Conservation (phyloP, 768 basidiomycete genomes). For the Paxillus ammoniavirescens region DNA sequence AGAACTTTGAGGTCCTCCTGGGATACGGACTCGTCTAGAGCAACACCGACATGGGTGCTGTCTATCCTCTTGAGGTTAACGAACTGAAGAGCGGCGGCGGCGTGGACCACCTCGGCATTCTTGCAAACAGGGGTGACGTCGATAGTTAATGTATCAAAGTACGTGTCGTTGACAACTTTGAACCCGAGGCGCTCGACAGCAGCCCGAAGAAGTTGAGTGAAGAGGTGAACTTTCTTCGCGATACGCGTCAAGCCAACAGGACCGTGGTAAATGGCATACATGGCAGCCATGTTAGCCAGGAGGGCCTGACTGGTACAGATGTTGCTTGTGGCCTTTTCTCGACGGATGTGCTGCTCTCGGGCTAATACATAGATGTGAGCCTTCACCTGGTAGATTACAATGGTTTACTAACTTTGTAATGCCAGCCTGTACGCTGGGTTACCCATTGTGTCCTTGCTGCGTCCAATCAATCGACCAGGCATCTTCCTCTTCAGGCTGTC, state of each 20-base stretch:
- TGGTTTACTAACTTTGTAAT: conserved; percentile 74
- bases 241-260: conserved; percentile 82
- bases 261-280: conserved; percentile 98
- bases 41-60: conserved; percentile 75
- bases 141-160: conserved; percentile 91
- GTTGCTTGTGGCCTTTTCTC: conserved; percentile 97
- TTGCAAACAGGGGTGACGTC: conserved; percentile 61
- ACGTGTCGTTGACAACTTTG: conserved; percentile 62
- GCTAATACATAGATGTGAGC: conserved; percentile 44
- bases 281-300: conserved; percentile 98
- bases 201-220: conserved; percentile 73
- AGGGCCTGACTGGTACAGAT: conserved; percentile 98
- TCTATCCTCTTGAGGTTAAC: conserved; percentile 86
- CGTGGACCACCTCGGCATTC: conserved; percentile 64
- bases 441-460: conserved; percentile 82
- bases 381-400: neutral
- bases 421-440: conserved; percentile 89
- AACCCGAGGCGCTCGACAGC: conserved; percentile 74
- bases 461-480: conserved; percentile 95
- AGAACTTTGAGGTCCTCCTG: conserved; percentile 72
- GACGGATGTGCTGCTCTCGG: conserved; percentile 94
- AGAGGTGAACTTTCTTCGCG: conserved; percentile 85
- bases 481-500: conserved; percentile 94
- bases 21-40: conserved; percentile 88
- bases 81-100: conserved; percentile 55